Base-by-base conservation (phyloP, 2,329 filamentous ascomycete genomes). In the Aureobasidium musti region DNA sequence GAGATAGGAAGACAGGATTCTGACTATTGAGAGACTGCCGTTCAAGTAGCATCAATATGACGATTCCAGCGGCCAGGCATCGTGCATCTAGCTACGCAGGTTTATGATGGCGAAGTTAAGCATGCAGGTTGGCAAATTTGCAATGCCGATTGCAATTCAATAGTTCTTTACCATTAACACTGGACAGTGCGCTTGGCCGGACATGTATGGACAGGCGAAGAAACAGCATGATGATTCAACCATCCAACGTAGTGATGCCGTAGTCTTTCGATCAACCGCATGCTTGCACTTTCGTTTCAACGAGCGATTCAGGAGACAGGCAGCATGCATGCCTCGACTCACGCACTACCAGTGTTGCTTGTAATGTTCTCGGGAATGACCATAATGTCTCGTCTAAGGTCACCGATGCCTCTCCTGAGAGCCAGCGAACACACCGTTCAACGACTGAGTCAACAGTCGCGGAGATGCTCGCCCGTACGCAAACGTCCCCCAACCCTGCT, bases 121-220 rank as follows among this genome's bases (percentile, higher is more conserved):
- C 13, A 26, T 11, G 21, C 14, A 26, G 21, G 10, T 26, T 26
- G 8, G 10, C 21, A 47, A 17, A 6, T 49, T 49, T 14, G 45
- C 23, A 37, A 43, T 30, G 23, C n/a, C 23, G 37, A 30, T 57
- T 43, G 35, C 23, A 23, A 43, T 14, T 14, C 28, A 30, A 23
- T 54, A 6, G 8, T 28, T 23, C 13, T 21, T 21, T 33, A 8
- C 19, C 33, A 19, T 53, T 35, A 21, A 56, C 26, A 30, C 2
- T 56, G 53, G 53, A 41, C 49, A n/a, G 21, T 56, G 53, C 56
- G 26, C 56, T 19, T 45, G 56, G 26, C 56, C 56, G 56, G 56
- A 59, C 5, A 59, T 45, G 56, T 39, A 14, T 59, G 37, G 56
- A 23, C 45, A 17, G 26, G 45, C 45, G 21, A 47, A 49, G 17